Evolutionary conservation across 306 rosid species (phyloP), one percentile per base, ranked within the genome.

Genomic region (Lathyrus sativus): DNA sequence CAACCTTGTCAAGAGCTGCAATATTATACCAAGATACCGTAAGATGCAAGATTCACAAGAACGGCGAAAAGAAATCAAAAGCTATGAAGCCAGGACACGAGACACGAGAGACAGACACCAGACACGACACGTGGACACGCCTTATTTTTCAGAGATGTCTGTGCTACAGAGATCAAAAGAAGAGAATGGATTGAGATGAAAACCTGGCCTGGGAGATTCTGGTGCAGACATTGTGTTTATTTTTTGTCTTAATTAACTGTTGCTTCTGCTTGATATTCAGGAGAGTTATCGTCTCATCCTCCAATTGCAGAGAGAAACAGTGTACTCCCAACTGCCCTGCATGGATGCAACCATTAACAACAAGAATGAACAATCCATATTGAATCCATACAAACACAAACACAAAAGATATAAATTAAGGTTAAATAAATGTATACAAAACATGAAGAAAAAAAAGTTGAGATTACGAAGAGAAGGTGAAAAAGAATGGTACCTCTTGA

Each of bases 231-330:
- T 89, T 53, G 61, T 68, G 72, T 58, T 11, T 10, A 22, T 19
- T 22, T 11, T 65, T 26, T 38, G 59, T 49, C 13, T n/a, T 58
- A 51, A 14, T 56, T 54, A 11, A 65, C 73, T 17, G 68, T 64
- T 12, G 63, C 71, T 71, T 71, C 67, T 35, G 58, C 71, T 48
- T 59, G 54, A 63, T 75, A 59, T 37, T 67, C 54, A 13, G 64
- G 72, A 77, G 79, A 72, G 68, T 64, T 73, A 87, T 55, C 74
- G 74, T 80, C 79, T 82, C 89, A 76, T 88, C 87, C 73, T 81
- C 42, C 72, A 63, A 24, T 15, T 62, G 81, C 78, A 77, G 71
- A 67, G 64, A 35, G 26, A 15, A 28, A 59, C 64, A 38, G 75
- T 17, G 72, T 79, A 77, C 83, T 64, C 73, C 82, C 75, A 73